Evolutionary conservation across 352 stramenopile species (phyloP).

Genomic region (Pseudoperonospora humuli): DNA sequence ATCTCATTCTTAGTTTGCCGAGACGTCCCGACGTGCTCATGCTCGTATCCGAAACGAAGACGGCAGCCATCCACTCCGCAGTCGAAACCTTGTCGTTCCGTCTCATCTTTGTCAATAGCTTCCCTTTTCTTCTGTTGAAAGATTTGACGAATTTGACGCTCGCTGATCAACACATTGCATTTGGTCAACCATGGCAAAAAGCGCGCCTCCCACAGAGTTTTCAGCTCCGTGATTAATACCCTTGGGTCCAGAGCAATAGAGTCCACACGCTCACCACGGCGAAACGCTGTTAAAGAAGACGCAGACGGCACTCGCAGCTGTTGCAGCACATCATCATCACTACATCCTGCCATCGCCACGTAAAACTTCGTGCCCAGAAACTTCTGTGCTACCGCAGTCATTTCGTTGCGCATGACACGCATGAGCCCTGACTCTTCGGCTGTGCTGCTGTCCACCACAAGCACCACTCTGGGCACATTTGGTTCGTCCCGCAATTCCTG

Average conservation of each 20-base stretch:
- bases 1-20: slow-evolving; percentile 53
- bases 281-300: slow-evolving; percentile 40
- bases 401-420: slow-evolving; percentile 30
- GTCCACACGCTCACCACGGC: slow-evolving; percentile 40
- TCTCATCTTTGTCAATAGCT: slow-evolving; percentile 11
- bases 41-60: slow-evolving; percentile 56
- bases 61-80: slow-evolving; percentile 53
- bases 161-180: slow-evolving; percentile 44
- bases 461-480: slow-evolving; percentile 30
- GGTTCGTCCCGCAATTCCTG: slow-evolving; percentile 29
- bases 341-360: slow-evolving; percentile 12
- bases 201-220: slow-evolving; percentile 44
- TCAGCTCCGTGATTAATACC: slow-evolving; percentile 18
- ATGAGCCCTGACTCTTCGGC: slow-evolving; percentile 2
- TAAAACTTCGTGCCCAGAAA: slow-evolving; percentile 62
- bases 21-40: slow-evolving; percentile 62
- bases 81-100: slow-evolving; percentile 38
- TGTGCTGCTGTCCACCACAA: slow-evolving; percentile 24
- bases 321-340: slow-evolving; percentile 24
- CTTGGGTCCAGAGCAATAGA: slow-evolving; percentile 35
- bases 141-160: slow-evolving; percentile 32
- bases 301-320: slow-evolving; percentile 30
- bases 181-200: slow-evolving; percentile 56
- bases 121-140: slow-evolving; percentile 4
- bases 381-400: slow-evolving; percentile 32